Evolutionary conservation across 2,329 filamentous ascomycete genomes (phyloP).

Genomic region (Coniochaeta ligniaria): DNA sequence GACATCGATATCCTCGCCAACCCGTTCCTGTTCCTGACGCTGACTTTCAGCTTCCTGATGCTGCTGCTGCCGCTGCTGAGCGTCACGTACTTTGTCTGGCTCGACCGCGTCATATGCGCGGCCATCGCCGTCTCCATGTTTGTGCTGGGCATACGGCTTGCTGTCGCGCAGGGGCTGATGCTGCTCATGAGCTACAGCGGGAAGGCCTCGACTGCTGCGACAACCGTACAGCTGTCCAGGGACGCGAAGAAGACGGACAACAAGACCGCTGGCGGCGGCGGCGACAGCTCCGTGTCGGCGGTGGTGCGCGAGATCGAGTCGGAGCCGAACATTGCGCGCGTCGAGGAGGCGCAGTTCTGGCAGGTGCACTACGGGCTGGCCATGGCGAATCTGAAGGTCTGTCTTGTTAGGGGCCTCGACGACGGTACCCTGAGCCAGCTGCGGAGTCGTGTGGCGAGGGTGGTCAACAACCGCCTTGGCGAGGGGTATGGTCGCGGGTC

Average conservation of each 20-base stretch:
- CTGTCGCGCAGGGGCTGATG: conserved; percentile 84
- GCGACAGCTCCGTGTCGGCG: conserved; percentile 50
- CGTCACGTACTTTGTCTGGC: conserved; percentile 71
- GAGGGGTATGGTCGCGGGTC: conserved; percentile 78
- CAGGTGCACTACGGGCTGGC: conserved; percentile 96
- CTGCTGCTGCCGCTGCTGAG: conserved; percentile 76
- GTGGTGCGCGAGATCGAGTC: conserved; percentile 81
- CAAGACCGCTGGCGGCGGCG: conserved; percentile 9
- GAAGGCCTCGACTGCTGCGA: conserved; percentile 5
- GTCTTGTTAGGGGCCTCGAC: conserved; percentile 39
- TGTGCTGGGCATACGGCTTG: conserved; percentile 72
- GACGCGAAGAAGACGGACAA: neutral
- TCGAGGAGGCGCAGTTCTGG: conserved; percentile 95
- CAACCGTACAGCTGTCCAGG: conserved; percentile 8
- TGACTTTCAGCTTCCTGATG: conserved; percentile 70
- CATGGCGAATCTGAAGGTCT: conserved; percentile 87
- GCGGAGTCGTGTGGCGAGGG: conserved; percentile 65
- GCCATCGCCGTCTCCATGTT: conserved; percentile 87
- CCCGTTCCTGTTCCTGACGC: conserved; percentile 88
- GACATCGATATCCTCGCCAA: conserved; percentile 78
- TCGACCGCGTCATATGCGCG: conserved; percentile 76
- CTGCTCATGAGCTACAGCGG: conserved; percentile 82
- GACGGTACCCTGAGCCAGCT: conserved; percentile 67
- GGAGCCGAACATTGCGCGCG: conserved; percentile 65
- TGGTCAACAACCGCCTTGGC: conserved; percentile 80